Evolutionary conservation across 495 filamentous ascomycete species (phyloP), one percentile per base, ranked within the genome.

Genomic region (Penicillium salamii): DNA sequence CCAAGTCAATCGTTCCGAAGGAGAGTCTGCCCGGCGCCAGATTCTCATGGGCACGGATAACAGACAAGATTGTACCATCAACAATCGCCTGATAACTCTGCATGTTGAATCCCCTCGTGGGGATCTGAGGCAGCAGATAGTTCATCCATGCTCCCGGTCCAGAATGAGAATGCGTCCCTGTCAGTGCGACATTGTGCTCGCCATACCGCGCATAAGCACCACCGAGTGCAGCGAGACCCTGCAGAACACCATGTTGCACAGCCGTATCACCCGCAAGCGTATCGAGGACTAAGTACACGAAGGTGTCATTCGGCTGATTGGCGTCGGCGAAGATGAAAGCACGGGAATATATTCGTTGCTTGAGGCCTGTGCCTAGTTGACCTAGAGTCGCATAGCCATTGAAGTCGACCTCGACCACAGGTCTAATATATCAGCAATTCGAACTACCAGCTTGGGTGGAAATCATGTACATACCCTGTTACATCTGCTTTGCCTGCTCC

Each of bases 141-240:
- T 98, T 98, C 53, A 95, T 76, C 91, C 91, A 98, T 17, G 89
- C 92, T 3, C 86, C 92, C 12, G 92, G 91, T 0, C 91, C 92
- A 11, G 91, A 87, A 67, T 98, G 92, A 7, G 88, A 92, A 67
- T 98, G 92, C 3, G 93, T 97, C 15, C 93, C 92, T 3, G 88
- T 95, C 13, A 98, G 78, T 28, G 92, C 92, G 29, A 98, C 68
- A 67, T 97, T 98, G 49, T 86, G 80, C 49, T 90, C 84, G 38
- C 79, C 82, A 64, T 97, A 98, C 31, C 82, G 67, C 5, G 77
- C 69, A 63, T 90, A 95, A 9, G 84, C 81, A 3, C 76, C 54
- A 0, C 90, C 90, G 11, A 93, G 68, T 2, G 59, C 72, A 28
- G 72, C 66, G 17, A 98, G 73, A 7, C 82, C 87, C 49, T 89